Evolutionary conservation across 1,284 basidiomycete species (phyloP), one percentile per base, ranked within the genome.

Genomic region (Austroboletus novae-zelandiae): DNA sequence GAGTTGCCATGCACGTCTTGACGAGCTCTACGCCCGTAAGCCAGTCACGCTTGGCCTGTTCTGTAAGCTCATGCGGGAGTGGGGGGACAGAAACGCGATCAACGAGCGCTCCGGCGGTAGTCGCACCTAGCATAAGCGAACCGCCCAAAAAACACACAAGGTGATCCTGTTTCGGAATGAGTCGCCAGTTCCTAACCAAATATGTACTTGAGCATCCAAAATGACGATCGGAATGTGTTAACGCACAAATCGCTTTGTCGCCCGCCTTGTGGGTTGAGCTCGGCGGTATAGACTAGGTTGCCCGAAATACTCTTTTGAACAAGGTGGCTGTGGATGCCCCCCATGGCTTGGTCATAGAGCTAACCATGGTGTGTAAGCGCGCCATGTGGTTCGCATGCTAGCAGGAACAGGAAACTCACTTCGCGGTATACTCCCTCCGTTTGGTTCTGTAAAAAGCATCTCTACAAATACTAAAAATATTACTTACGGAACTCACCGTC

Each of bases 121-220:
- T 89, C 13, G 94, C 89, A 18, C 95, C 94, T 7, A 98, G 80
- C 78, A 98, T 86, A 58, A 98, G 80, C 2, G 90, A 89, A 6
- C 94, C 94, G 32, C 89, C 94, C 41, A 98, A 73, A 83, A 98
- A 98, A 71, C 95, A 98, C 1, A 93, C 94, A 18, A 98, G 81
- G 68, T 98, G 95, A 67, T 98, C 95, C 73, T 98, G 95, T 69
- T 97, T 96, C 14, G 89, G 88, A 2, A 79, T 74, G 14, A 89
- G 72, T 23, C 77, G 75, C 89, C 89, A 93, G 46, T 72, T 69
- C 29, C 88, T 90, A 58, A 35, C 9, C 44, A 47, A 34, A 3
- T 17, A 17, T 18, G 42, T 13, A 13, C 32, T 23, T 39, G 46
- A 57, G 51, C 36, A 55, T 43, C 32, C 41, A 20, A 52, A 35